phyloP scores from a whole-genome alignment of 108 stramenopile genomes.

The Fragilariopsis cylindrus region DNA sequence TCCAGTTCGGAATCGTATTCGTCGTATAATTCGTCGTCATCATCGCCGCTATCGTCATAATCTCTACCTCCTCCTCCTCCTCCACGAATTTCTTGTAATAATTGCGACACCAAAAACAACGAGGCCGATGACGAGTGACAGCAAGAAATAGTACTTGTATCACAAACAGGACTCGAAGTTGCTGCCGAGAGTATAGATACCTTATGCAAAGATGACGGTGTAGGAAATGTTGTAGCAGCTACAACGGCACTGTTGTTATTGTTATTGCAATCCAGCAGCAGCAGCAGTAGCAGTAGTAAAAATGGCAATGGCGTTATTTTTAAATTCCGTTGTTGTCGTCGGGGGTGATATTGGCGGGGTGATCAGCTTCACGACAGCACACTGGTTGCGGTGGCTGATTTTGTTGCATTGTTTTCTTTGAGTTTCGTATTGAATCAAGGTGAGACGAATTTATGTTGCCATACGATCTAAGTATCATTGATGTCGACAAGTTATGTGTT shows the following conservation, averaged over 20 bases:
- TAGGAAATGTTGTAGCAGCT: neutral
- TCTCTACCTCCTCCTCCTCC: constrained; percentile 15
- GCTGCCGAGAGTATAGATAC: too few species aligned
- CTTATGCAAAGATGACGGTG: neutral
- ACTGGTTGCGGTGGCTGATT: too few species aligned
- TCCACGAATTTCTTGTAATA: neutral
- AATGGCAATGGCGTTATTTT: neutral
- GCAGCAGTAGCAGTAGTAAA: neutral
- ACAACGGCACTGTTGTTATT: neutral
- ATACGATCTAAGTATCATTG: too few species aligned
- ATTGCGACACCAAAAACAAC: neutral
- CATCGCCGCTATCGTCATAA: constrained; percentile 9
- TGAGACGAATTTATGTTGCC: too few species aligned
- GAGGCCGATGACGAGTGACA: neutral
- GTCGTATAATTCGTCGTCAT: constrained; percentile 10
- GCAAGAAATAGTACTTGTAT: too few species aligned
- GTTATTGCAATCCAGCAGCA: neutral
- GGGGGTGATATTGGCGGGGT: too few species aligned
- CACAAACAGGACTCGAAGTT: too few species aligned
- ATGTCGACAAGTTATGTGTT: too few species aligned
- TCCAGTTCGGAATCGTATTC: constrained; percentile 27
- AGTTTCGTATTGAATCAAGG: too few species aligned
- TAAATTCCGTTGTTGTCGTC: neutral
- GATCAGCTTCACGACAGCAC: too few species aligned
- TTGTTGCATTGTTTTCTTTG: too few species aligned